Conservation (phyloP, 441 rosid species). For the Pelargonium fulgidum region DNA sequence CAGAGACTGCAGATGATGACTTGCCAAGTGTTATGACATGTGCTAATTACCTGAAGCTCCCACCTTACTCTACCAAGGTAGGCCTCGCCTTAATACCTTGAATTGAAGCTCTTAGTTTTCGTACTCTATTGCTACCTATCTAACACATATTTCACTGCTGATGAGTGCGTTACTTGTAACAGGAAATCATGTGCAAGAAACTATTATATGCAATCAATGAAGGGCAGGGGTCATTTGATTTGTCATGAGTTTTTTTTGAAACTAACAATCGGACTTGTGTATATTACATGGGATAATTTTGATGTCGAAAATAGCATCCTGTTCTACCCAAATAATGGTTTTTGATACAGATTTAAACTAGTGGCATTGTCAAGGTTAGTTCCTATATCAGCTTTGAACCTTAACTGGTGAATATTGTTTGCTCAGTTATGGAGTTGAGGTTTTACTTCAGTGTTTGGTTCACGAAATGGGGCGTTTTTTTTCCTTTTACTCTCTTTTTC, state of each 20-base stretch:
- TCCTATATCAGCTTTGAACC: background rate
- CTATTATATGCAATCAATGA: constrained; percentile 87
- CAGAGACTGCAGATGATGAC: constrained; percentile 87
- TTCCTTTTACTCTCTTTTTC: background rate
- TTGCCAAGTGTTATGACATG: constrained; percentile 99
- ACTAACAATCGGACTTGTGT: constrained; percentile 34
- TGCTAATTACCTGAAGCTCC: constrained; percentile 98
- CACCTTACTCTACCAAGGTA: constrained; percentile 93
- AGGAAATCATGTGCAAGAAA: constrained; percentile 97
- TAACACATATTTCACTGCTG: constrained; percentile 7
- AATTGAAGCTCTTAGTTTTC: background rate
- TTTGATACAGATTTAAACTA: constrained; percentile 17
- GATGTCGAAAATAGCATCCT: constrained; percentile 28
- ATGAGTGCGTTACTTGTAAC: constrained; percentile 26
- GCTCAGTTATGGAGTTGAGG: too few species aligned
- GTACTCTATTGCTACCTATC: background rate
- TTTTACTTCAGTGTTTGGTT: background rate
- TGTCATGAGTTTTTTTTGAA: constrained; percentile 51
- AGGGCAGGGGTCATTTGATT: constrained; percentile 98
- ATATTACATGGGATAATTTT: constrained; percentile 38
- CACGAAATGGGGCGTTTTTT: background rate
- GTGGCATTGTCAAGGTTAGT: constrained; percentile 33
- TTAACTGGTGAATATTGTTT: background rate
- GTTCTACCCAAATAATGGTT: constrained; percentile 34
- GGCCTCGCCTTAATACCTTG: background rate